These are phyloP conservation scores for Tulasnella sp. DNA, from an alignment of 768 basidiomycete species.

Conservation along the genomic window DNA sequence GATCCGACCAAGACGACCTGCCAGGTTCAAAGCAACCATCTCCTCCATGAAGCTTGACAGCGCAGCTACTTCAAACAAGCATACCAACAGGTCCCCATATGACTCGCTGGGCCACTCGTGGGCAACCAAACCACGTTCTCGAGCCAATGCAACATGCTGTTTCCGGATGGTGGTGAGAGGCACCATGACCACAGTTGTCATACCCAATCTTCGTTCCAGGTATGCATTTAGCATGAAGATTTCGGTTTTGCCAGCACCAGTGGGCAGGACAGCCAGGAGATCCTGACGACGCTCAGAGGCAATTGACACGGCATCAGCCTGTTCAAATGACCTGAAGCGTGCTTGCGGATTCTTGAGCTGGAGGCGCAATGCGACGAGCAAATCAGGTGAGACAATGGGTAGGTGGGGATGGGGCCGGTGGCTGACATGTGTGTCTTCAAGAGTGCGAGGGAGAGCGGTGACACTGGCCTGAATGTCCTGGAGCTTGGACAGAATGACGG, in stretches of 20 bases:
- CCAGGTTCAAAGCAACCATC: neutral
- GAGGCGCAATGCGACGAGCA: neutral
- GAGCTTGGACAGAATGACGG: too few species aligned
- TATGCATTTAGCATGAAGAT: neutral
- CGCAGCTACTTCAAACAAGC: neutral
- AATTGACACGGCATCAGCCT: neutral
- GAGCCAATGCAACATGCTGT: neutral
- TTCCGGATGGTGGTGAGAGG: neutral
- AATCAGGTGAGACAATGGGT: neutral
- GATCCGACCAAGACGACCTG: neutral
- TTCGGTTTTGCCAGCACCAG: neutral
- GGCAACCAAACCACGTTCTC: neutral
- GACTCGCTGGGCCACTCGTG: neutral
- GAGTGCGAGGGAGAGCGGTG: too few species aligned
- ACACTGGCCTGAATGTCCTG: too few species aligned
- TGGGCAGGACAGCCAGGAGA: neutral
- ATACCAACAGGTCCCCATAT: neutral
- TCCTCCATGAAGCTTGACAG: neutral
- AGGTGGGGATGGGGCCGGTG: neutral
- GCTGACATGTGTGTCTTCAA: too few species aligned
- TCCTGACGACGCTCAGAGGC: neutral
- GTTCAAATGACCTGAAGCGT: neutral
- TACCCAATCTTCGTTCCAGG: neutral
- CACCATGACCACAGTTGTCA: neutral
- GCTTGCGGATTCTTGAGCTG: neutral